A percentile compares a stretch with the other conserved stretches of the same genome.
These are phyloP conservation scores for Pichia sp. DNA, from an alignment of 1,139 yeast species.

Conservation along the genomic window DNA sequence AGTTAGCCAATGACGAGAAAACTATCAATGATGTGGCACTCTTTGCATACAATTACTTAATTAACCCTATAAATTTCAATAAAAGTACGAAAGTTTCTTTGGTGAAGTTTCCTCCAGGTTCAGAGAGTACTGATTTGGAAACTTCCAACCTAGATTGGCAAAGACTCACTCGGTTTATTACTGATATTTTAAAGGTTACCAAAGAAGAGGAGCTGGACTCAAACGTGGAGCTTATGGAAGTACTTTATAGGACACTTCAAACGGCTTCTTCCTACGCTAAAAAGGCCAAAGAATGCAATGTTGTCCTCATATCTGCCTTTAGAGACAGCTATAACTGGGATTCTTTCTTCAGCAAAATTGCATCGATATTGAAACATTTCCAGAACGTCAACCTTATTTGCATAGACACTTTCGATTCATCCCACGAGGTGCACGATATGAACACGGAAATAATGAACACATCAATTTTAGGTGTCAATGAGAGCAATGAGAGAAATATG, in stretches of 20 bases:
- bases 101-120: conserved; percentile 1
- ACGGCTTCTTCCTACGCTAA: not conserved
- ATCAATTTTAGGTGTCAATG: conserved; percentile 3
- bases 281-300: conserved; percentile 4
- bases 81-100: conserved; percentile 9
- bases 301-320: conserved; percentile 6
- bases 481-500: conserved; percentile 3
- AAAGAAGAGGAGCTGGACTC: too few species aligned
- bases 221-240: too few species aligned
- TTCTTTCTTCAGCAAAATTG: not conserved
- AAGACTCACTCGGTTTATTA: too few species aligned
- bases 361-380: not conserved
- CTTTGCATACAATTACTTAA: conserved; percentile 8
- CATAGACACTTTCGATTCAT: conserved; percentile 1
- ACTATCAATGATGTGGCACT: not conserved
- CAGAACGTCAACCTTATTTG: conserved; percentile 5
- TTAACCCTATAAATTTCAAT: conserved; percentile 5
- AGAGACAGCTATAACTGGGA: conserved; percentile 6
- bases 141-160: too few species aligned
- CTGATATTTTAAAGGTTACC: too few species aligned
- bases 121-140: too few species aligned
- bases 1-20: not conserved
- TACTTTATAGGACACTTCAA: too few species aligned
- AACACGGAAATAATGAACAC: conserved; percentile 1
- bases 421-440: not conserved